Conservation (phyloP, 306 rosid genomes). For the Hippophae tibetana region DNA sequence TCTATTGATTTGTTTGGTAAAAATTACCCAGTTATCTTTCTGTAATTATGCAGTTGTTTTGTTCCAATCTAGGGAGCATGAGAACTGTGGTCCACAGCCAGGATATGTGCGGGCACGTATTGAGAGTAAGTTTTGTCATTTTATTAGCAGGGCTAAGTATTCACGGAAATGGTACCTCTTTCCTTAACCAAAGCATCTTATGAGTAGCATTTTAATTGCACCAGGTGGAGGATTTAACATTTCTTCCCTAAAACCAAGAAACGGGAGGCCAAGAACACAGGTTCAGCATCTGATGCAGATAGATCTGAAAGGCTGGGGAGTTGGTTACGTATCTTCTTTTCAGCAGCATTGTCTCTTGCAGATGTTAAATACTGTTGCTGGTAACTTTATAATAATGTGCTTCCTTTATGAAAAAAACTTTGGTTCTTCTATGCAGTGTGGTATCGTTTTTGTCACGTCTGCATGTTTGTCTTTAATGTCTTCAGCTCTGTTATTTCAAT, state of each 20-base stretch:
- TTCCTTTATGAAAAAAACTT: neutral
- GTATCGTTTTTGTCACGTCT: slow-evolving; percentile 2
- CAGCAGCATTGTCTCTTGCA: slow-evolving; percentile 98
- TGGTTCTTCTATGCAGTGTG: neutral
- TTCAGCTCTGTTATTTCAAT: no score
- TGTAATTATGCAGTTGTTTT: slow-evolving; percentile 67
- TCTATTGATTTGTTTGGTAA: slow-evolving; percentile 4
- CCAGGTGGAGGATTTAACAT: slow-evolving; percentile 95
- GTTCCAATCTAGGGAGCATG: slow-evolving; percentile 93
- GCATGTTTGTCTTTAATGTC: neutral
- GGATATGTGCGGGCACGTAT: slow-evolving; percentile 95
- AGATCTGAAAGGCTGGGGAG: slow-evolving; percentile 99
- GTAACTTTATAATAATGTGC: slow-evolving; percentile 37
- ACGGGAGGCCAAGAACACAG: slow-evolving; percentile 94
- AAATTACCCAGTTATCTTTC: slow-evolving; percentile 16
- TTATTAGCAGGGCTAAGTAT: slow-evolving; percentile 8
- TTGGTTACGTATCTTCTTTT: slow-evolving; percentile 74
- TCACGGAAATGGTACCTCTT: slow-evolving; percentile 1
- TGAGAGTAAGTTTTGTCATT: slow-evolving; percentile 61
- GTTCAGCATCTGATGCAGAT: slow-evolving; percentile 99
- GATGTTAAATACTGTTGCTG: slow-evolving; percentile 93
- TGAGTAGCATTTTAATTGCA: slow-evolving; percentile 11
- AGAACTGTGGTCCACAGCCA: slow-evolving; percentile 87
- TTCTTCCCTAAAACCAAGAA: slow-evolving; percentile 82
- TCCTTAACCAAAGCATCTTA: slow-evolving; percentile 7